phyloP scores from a whole-genome alignment of 1,139 yeast species.

The Meyerozyma sp. region DNA sequence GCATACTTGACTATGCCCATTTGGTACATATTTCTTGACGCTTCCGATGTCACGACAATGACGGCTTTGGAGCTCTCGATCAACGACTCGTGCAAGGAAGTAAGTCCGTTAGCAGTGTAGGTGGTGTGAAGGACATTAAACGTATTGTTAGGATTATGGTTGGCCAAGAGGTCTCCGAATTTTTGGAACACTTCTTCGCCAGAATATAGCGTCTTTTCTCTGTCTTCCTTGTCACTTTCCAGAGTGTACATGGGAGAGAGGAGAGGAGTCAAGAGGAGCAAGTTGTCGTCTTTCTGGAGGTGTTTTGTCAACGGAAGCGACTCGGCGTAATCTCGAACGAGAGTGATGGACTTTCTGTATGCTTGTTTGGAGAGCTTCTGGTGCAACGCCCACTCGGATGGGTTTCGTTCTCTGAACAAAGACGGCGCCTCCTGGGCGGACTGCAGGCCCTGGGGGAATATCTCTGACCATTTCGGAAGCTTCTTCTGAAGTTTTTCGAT shows the following conservation, averaged over 20 bases:
- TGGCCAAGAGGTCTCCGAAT: conserved; percentile 39
- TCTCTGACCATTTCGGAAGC: conserved; percentile 44
- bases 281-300: conserved; percentile 25
- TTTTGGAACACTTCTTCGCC: conserved; percentile 58
- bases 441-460: conserved; percentile 36
- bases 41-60: conserved; percentile 58
- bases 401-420: conserved; percentile 22
- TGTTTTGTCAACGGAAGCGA: conserved; percentile 48
- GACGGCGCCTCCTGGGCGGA: conserved; percentile 17
- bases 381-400: conserved; percentile 40
- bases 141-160: conserved; percentile 22
- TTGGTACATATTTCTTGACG: conserved; percentile 60
- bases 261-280: conserved; percentile 51
- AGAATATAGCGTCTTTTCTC: conserved; percentile 22
- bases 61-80: conserved; percentile 54
- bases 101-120: conserved; percentile 62
- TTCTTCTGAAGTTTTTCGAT: conserved; percentile 40
- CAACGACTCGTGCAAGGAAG: conserved; percentile 51
- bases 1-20: conserved; percentile 60
- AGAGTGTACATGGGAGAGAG: conserved; percentile 39
- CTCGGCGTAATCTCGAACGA: conserved; percentile 51
- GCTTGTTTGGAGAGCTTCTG: conserved; percentile 41
- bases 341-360: conserved; percentile 50
- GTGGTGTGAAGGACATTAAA: conserved; percentile 57
- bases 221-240: conserved; percentile 5